Conservation (phyloP, 148 eudicot genomes). For the Rhododendron kiyosumense region DNA sequence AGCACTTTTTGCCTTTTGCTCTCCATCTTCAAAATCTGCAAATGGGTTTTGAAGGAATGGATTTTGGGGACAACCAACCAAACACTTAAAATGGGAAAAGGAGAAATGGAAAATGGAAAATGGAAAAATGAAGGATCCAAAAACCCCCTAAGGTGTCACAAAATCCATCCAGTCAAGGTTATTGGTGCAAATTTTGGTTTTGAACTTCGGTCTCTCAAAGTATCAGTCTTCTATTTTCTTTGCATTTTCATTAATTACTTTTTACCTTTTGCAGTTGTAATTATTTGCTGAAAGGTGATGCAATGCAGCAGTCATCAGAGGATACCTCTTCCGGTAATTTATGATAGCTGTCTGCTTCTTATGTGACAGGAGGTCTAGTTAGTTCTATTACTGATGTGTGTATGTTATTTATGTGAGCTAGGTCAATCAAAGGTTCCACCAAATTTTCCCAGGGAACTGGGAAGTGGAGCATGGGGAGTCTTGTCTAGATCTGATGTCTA, state of each 20-base stretch:
- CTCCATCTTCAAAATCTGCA: too few species aligned
- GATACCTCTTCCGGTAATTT: conserved; percentile 15
- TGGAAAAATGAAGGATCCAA: too few species aligned
- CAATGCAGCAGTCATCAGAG: conserved; percentile 20
- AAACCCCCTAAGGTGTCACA: background rate
- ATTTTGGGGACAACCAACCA: too few species aligned
- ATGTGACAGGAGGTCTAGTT: background rate
- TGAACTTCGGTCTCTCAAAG: background rate
- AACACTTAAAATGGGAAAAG: too few species aligned
- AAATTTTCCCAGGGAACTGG: conserved; percentile 33
- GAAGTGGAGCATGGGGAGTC: conserved; percentile 37
- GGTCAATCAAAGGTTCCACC: conserved; percentile 36
- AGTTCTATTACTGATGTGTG: conserved; percentile 1
- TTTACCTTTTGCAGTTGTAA: background rate
- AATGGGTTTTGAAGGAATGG: too few species aligned
- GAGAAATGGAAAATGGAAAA: too few species aligned
- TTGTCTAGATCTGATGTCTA: conserved; percentile 28
- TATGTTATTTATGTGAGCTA: conserved; percentile 16
- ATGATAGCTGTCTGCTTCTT: background rate
- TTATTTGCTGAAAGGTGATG: conserved; percentile 5
- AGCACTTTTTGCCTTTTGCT: too few species aligned
- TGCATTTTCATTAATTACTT: background rate
- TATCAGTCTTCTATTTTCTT: background rate
- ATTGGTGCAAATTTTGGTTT: background rate
- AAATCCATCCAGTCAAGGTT: background rate